Percentiles rank a stretch among this genome's conserved stretches.
phyloP scores from a whole-genome alignment of 164 flowering plant genomes.

The Chloranthus sessilifolius region DNA sequence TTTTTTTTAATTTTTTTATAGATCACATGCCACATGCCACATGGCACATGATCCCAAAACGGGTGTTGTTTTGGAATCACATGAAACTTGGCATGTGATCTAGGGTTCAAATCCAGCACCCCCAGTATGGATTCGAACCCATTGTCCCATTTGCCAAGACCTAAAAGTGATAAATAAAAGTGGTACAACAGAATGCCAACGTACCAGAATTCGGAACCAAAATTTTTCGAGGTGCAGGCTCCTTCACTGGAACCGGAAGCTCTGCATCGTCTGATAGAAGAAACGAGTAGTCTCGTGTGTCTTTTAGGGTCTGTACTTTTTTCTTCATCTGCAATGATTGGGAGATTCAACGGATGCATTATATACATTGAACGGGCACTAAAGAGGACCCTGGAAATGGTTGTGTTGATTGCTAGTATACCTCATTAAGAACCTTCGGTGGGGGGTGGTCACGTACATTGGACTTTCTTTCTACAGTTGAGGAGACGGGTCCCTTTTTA shows the following conservation, averaged over 20 bases:
- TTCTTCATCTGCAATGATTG: constrained; percentile 31
- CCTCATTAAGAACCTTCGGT: constrained; percentile 44
- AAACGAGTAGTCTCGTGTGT: constrained; percentile 85
- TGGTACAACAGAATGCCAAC: constrained; percentile 13
- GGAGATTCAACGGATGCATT: neutral
- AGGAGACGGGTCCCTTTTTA: constrained; percentile 33
- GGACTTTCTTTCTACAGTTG: constrained; percentile 24
- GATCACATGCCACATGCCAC: too few relatives aligned
- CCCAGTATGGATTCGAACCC: too few relatives aligned
- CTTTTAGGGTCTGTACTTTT: constrained; percentile 63
- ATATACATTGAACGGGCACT: neutral
- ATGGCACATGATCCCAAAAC: too few relatives aligned
- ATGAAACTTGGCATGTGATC: too few relatives aligned
- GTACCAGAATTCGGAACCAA: constrained; percentile 51
- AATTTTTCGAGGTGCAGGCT: constrained; percentile 31
- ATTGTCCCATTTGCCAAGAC: too few relatives aligned
- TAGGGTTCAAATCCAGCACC: too few relatives aligned
- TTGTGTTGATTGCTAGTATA: constrained; percentile 12
- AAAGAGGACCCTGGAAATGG: neutral
- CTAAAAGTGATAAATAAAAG: too few relatives aligned
- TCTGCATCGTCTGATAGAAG: constrained; percentile 77
- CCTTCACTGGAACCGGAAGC: constrained; percentile 48
- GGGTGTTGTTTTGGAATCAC: too few relatives aligned
- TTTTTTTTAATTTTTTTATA: too few relatives aligned
- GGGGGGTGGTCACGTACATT: constrained; percentile 14